Percentiles rank a stretch among this genome's conserved stretches.
These are phyloP conservation scores for Aspergillus proliferans DNA, from an alignment of 2,329 filamentous ascomycete species.

Conservation along the genomic window DNA sequence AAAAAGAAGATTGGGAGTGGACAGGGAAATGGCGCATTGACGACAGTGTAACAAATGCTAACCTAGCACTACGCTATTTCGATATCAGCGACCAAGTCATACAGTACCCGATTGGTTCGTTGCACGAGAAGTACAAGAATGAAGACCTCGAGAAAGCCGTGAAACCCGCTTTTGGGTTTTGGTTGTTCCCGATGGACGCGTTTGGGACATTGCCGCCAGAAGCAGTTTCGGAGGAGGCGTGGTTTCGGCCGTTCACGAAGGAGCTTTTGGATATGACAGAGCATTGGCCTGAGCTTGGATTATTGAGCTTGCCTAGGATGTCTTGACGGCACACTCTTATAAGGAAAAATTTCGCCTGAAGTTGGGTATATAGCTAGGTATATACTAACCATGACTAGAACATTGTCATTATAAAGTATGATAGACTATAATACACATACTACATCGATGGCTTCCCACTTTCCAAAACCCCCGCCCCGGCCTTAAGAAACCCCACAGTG, in stretches of 20 bases:
- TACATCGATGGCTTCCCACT: too few species aligned
- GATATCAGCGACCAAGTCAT: background rate
- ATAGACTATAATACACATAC: too few species aligned
- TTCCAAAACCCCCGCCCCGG: constrained; percentile 2
- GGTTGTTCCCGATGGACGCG: background rate
- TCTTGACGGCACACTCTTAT: background rate
- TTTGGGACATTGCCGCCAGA: background rate
- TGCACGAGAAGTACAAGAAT: background rate
- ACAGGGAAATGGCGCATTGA: background rate
- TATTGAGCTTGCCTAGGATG: background rate
- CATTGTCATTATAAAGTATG: too few species aligned
- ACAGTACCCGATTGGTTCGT: background rate
- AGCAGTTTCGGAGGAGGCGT: background rate
- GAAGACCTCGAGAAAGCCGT: background rate
- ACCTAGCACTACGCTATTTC: background rate
- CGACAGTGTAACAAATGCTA: background rate
- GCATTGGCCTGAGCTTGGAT: background rate
- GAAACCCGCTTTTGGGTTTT: background rate
- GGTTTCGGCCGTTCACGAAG: background rate
- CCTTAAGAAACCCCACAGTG: constrained; percentile 5
- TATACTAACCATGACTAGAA: too few species aligned
- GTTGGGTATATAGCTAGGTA: too few species aligned
- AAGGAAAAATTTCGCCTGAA: too few species aligned
- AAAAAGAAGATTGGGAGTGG: background rate
- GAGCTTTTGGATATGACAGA: background rate